phyloP scores from a whole-genome alignment of 2,329 filamentous ascomycete species.

The Fusarium ramigenum region DNA sequence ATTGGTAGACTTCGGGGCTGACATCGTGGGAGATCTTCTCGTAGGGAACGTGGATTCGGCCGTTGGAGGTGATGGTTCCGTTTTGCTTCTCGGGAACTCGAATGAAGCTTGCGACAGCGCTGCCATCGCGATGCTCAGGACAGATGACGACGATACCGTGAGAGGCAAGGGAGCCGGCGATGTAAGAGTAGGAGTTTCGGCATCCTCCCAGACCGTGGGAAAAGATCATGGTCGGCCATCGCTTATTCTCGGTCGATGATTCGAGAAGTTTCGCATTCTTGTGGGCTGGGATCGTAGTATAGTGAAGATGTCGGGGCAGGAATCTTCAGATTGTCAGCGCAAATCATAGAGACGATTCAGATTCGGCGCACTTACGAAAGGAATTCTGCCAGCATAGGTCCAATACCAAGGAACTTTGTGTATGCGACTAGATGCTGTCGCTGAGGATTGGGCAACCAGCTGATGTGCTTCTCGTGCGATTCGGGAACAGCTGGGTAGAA shows the following conservation, averaged over 20 bases:
- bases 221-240: slow-evolving; percentile 86
- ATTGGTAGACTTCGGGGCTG: slow-evolving; percentile 71
- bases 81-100: slow-evolving; percentile 65
- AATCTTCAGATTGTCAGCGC: slow-evolving; percentile 56
- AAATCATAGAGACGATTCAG: rapidly evolving
- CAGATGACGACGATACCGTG: slow-evolving; percentile 84
- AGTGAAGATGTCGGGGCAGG: slow-evolving; percentile 76
- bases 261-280: slow-evolving; percentile 74
- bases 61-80: slow-evolving; percentile 36
- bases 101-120: slow-evolving; percentile 77
- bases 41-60: slow-evolving; percentile 57
- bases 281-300: slow-evolving; percentile 75
- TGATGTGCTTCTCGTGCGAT: slow-evolving; percentile 66
- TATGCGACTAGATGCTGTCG: slow-evolving; percentile 78
- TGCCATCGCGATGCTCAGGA: slow-evolving; percentile 85
- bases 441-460: slow-evolving; percentile 83
- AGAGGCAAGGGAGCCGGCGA: slow-evolving; percentile 80
- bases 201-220: slow-evolving; percentile 86
- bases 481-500: slow-evolving; percentile 77
- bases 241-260: slow-evolving; percentile 56
- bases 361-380: slow-evolving; percentile 61
- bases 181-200: slow-evolving; percentile 85
- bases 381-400: slow-evolving; percentile 64
- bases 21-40: slow-evolving; percentile 68
- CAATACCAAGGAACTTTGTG: slow-evolving; percentile 77